phyloP scores from a whole-genome alignment of 1,139 yeast species.

The Candida freyschussii region DNA sequence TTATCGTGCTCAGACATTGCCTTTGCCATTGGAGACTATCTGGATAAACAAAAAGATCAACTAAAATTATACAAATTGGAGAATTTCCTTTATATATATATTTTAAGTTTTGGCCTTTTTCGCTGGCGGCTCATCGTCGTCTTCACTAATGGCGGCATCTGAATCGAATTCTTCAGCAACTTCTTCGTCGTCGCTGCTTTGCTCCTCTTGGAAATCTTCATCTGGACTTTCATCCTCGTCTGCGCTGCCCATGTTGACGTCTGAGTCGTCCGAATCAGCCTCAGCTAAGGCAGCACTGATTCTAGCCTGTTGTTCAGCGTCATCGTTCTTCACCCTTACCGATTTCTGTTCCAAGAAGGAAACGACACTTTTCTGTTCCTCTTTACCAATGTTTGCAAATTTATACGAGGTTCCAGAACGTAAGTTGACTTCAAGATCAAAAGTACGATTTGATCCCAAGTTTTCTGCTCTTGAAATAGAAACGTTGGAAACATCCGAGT shows the following conservation, averaged over 20 bases:
- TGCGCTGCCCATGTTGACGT: slow-evolving; percentile 66
- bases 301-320: slow-evolving; percentile 78
- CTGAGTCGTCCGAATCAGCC: slow-evolving; percentile 65
- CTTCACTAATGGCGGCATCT: slow-evolving; percentile 39
- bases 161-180: slow-evolving; percentile 33
- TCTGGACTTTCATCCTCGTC: slow-evolving; percentile 68
- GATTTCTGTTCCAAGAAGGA: slow-evolving; percentile 73
- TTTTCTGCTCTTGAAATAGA: slow-evolving; percentile 85
- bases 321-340: slow-evolving; percentile 80
- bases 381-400: slow-evolving; percentile 86
- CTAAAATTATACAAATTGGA: neutral
- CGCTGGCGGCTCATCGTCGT: slow-evolving; percentile 21
- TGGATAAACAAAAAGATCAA: too few species aligned
- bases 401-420: slow-evolving; percentile 67
- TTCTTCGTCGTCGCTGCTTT: slow-evolving; percentile 33
- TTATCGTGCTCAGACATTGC: too few species aligned
- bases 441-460: slow-evolving; percentile 79
- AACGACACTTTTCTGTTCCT: slow-evolving; percentile 81
- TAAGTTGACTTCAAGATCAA: slow-evolving; percentile 79
- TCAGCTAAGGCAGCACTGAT: slow-evolving; percentile 66
- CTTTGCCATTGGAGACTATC: too few species aligned
- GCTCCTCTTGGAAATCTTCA: slow-evolving; percentile 61
- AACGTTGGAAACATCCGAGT: slow-evolving; percentile 68
- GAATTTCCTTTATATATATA: neutral
- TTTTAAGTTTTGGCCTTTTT: slow-evolving; percentile 22